Base-by-base conservation (phyloP, 345 rosid genomes). In the Salix viminalis region DNA sequence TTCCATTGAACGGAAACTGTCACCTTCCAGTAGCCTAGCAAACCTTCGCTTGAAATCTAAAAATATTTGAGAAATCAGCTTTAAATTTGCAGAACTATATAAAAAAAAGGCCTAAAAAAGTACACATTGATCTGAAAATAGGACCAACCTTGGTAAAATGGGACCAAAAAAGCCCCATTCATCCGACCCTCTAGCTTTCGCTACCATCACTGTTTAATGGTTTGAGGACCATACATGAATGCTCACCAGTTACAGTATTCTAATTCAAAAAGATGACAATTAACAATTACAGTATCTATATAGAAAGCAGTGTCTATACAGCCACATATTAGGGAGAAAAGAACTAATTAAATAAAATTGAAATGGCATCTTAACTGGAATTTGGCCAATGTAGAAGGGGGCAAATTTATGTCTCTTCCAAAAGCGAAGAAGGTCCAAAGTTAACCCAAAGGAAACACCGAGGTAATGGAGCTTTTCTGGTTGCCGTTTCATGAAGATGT, bases 401-500 rank as follows among this genome's bases (percentile, higher is more conserved):
- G 91, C 89, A 86, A 96, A 96, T 75, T 86, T 92, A 80, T 84
- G 97, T 77, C 86, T 93, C 87, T 92, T 86, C 99, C 99, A 96
- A 72, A 96, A 96, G 75, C 97, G 97, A 65, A 91, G 88, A 72
- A 96, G 98, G 80, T 92, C 99, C 85, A 92, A 81, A 46, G 98
- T 96, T 75, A 96, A 97, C 83, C 99, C 99, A 85, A 96, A 96
- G 71, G 99, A 96, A 73, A 93, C 99, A 82, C 93, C 99, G 41
- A 96, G 78, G 78, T 93, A 96, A 81, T 96, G 90, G 37, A 96
- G 96, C 79, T 87, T 96, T 80, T 96, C 97, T 60, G 98, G 91
- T 67, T 39, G 86, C 58, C 97, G 87, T 73, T 73, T 96, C 99
- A 46, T 72, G 80, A 78, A 90, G 92, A 86, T 91, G 91, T 54